Conservation (phyloP, 768 basidiomycete species). For the Psilocybe tampanensis region DNA sequence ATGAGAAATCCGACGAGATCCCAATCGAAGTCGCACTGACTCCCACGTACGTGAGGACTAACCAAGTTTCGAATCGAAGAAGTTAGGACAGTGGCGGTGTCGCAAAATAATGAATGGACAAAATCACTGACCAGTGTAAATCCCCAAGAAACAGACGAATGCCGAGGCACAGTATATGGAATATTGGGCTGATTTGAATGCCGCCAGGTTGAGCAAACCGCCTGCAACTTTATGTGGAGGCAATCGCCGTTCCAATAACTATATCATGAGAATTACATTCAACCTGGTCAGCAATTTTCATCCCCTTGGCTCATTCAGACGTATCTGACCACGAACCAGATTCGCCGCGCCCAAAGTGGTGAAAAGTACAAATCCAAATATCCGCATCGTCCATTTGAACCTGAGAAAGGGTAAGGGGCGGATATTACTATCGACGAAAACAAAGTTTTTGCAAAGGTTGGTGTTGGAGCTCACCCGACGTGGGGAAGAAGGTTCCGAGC, state of each 20-base stretch:
- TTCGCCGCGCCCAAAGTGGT: slow-evolving; percentile 55
- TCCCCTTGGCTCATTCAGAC: background rate
- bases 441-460: too few species aligned
- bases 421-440: background rate
- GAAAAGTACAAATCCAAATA: slow-evolving; percentile 65
- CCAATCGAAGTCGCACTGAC: slow-evolving; percentile 55
- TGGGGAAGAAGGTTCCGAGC: slow-evolving; percentile 54
- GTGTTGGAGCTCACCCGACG: slow-evolving; percentile 37
- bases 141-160: slow-evolving; percentile 61
- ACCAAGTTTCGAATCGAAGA: too few species aligned
- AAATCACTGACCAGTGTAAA: slow-evolving; percentile 58
- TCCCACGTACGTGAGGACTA: slow-evolving; percentile 73
- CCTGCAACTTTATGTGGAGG: slow-evolving; percentile 55
- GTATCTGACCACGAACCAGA: slow-evolving; percentile 41
- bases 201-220: slow-evolving; percentile 56
- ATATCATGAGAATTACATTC: background rate
- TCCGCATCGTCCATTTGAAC: slow-evolving; percentile 80
- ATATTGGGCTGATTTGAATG: slow-evolving; percentile 57
- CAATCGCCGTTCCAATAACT: slow-evolving; percentile 52
- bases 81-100: too few species aligned
- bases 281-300: background rate
- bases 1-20: slow-evolving; percentile 49
- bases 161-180: slow-evolving; percentile 59
- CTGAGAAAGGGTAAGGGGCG: slow-evolving; percentile 36
- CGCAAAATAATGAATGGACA: background rate